phyloP scores from a whole-genome alignment of 805 yeast genomes.

The Zygoascus biomembranicola region DNA sequence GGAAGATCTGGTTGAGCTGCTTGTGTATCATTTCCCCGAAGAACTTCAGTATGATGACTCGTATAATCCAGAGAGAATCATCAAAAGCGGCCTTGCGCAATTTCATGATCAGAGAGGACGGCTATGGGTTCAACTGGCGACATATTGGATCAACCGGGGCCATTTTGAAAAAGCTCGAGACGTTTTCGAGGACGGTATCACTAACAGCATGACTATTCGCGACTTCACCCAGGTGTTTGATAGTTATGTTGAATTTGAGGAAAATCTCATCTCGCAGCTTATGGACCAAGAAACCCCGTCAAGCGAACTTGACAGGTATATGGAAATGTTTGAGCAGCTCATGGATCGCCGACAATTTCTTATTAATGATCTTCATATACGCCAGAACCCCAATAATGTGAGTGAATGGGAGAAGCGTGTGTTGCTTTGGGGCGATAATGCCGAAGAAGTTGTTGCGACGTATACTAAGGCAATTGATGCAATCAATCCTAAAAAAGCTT shows the following conservation, averaged over 20 bases:
- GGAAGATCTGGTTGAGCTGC: slow-evolving; percentile 37
- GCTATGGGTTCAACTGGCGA: slow-evolving; percentile 40
- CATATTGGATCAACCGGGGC: slow-evolving; percentile 36
- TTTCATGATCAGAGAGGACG: slow-evolving; percentile 56
- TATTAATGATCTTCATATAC: slow-evolving; percentile 57
- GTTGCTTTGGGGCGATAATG: slow-evolving; percentile 34
- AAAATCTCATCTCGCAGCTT: slow-evolving; percentile 32
- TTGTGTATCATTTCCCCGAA: slow-evolving; percentile 26
- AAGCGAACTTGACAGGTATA: slow-evolving; percentile 35
- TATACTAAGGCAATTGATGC: slow-evolving; percentile 58
- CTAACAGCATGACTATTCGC: slow-evolving; percentile 39
- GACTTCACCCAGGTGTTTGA: slow-evolving; percentile 64
- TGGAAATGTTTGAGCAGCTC: slow-evolving; percentile 45
- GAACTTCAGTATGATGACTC: slow-evolving; percentile 23
- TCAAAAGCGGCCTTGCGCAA: slow-evolving; percentile 29
- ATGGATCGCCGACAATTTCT: slow-evolving; percentile 49
- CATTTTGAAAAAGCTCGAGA: slow-evolving; percentile 34
- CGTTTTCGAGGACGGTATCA: slow-evolving; percentile 42
- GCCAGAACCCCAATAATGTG: slow-evolving; percentile 54
- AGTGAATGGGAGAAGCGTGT: slow-evolving; percentile 64
- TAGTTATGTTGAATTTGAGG: slow-evolving; percentile 53
- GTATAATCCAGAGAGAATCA: slow-evolving; percentile 24
- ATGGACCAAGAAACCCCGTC: slow-evolving; percentile 22
- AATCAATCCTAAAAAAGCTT: slow-evolving; percentile 52
- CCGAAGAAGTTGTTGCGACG: slow-evolving; percentile 42